phyloP scores from a whole-genome alignment of 345 rosid species.

The Eucalyptus regnans region DNA sequence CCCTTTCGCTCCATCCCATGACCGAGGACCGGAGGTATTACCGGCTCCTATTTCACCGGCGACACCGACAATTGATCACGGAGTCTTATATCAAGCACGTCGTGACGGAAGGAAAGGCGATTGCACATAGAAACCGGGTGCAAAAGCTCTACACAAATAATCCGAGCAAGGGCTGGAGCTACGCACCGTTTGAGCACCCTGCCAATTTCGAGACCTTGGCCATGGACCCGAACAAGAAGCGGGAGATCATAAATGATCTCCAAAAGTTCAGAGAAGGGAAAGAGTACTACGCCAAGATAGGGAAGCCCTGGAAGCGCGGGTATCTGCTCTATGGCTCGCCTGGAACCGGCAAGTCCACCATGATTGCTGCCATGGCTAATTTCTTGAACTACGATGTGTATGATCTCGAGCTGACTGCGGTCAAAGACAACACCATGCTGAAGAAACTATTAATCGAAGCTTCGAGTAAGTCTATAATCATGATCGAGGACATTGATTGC shows the following conservation, averaged over 20 bases:
- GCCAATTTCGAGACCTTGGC: slow-evolving; percentile 51
- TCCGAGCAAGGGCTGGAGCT: slow-evolving; percentile 15
- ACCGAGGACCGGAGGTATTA: slow-evolving; percentile 19
- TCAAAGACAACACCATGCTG: slow-evolving; percentile 40
- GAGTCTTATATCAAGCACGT: slow-evolving; percentile 18
- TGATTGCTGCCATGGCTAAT: slow-evolving; percentile 69
- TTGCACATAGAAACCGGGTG: slow-evolving; percentile 13
- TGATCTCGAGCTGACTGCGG: slow-evolving; percentile 57
- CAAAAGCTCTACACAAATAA: slow-evolving; percentile 37
- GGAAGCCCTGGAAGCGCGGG: slow-evolving; percentile 76
- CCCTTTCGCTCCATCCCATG: slow-evolving; percentile 9
- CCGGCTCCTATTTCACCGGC: slow-evolving; percentile 27
- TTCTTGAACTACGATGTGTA: slow-evolving; percentile 54
- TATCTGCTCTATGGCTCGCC: slow-evolving; percentile 68
- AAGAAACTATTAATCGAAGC: slow-evolving; percentile 42
- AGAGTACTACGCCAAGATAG: slow-evolving; percentile 49
- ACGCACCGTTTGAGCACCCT: slow-evolving; percentile 34
- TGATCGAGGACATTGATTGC: slow-evolving; percentile 73
- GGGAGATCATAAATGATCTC: slow-evolving; percentile 39
- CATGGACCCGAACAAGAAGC: slow-evolving; percentile 50
- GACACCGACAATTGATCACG: slow-evolving; percentile 21
- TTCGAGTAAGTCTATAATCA: slow-evolving; percentile 33
- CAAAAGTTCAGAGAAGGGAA: slow-evolving; percentile 28
- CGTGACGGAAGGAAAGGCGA: slow-evolving; percentile 22
- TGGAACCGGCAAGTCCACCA: slow-evolving; percentile 74